phyloP scores from a whole-genome alignment of 2,329 filamentous ascomycete species.

The Lecanicillium sp. region DNA sequence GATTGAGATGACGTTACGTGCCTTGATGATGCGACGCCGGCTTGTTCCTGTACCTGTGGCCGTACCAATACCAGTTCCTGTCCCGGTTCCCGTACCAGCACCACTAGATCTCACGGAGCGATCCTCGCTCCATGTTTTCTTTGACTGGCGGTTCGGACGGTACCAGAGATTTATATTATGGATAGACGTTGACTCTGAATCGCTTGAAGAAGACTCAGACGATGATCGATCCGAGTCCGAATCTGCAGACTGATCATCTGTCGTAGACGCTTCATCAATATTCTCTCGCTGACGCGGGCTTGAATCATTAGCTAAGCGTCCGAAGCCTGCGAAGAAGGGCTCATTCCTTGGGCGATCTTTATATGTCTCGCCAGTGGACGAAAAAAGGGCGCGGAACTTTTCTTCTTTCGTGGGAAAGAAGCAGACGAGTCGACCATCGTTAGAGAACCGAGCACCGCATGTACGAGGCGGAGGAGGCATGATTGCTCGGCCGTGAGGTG shows the following conservation, averaged over 20 bases:
- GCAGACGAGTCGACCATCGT: conserved; percentile 57
- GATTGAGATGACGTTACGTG: conserved; percentile 68
- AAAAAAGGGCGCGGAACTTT: conserved; percentile 46
- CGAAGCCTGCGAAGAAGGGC: conserved; percentile 52
- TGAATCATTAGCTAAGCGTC: conserved; percentile 46
- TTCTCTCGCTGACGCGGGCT: conserved; percentile 41
- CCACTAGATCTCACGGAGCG: conserved; percentile 55
- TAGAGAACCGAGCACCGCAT: conserved; percentile 56
- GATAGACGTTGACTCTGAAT: conserved; percentile 58
- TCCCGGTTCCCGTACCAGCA: conserved; percentile 52
- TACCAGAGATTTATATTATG: conserved; percentile 54
- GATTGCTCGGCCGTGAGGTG: conserved; percentile 44
- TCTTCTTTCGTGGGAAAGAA: conserved; percentile 66
- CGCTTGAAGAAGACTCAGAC: conserved; percentile 48
- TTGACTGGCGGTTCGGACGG: conserved; percentile 44
- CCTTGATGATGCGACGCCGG: conserved; percentile 39
- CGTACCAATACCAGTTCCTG: conserved; percentile 41
- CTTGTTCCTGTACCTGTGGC: conserved; percentile 47
- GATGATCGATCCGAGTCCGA: conserved; percentile 42
- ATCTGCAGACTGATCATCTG: conserved; percentile 41
- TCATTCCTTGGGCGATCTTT: conserved; percentile 47
- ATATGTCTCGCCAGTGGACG: conserved; percentile 38
- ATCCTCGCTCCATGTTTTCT: conserved; percentile 51
- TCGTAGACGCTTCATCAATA: conserved; percentile 45
- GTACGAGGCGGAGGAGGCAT: conserved; percentile 51